Evolutionary conservation across 2,329 filamentous ascomycete species (phyloP), one percentile per base, ranked within the genome.

Genomic region (Pseudocercospora fuligena): DNA sequence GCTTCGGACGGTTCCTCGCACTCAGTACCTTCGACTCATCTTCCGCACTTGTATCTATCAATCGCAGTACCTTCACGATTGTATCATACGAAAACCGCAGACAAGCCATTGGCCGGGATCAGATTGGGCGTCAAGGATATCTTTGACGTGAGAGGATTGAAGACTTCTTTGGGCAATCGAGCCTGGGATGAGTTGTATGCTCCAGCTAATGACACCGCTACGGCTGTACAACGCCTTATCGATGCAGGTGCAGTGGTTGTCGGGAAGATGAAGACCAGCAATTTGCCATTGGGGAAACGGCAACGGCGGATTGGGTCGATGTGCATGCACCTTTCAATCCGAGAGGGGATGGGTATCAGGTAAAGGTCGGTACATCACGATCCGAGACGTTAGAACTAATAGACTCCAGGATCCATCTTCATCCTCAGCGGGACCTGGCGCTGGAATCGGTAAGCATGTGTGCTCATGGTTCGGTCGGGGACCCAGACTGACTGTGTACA

Each of bases 71-170:
- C 31, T 33, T 33, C 31, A 33, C 31, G 31, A 33, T 11, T 33
- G 4, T 33, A 33, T 5, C 12, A 33, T 5, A 33, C 11, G 11
- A 82, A 80, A 31, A 85, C 83, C 0, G 69, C 74, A 0, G 78
- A 81, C 16, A 82, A 86, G 70, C 87, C 87, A 0, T 78, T 90
- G 0, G 84, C 85, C 4, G 88, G 88, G n/a, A 81, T 88, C 5
- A 82, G 88, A 19, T 73, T 90, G 0, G 87, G 83, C 0, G 81
- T 89, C 62, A 90, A 90, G 73, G 88, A 90, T 69, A 85, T 88
- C 53, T 87, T 82, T 71, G 80, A 87, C 64, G 74, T 89, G 43
- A 80, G 82, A 36, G 88, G 88, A 2, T 74, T 88, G 0, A 81
- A 81, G 16, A 88, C 85, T 0, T 82, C 82, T 0, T 79, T 84